Base-by-base conservation (phyloP, 2,329 filamentous ascomycete genomes). In the Penicillium sp. region DNA sequence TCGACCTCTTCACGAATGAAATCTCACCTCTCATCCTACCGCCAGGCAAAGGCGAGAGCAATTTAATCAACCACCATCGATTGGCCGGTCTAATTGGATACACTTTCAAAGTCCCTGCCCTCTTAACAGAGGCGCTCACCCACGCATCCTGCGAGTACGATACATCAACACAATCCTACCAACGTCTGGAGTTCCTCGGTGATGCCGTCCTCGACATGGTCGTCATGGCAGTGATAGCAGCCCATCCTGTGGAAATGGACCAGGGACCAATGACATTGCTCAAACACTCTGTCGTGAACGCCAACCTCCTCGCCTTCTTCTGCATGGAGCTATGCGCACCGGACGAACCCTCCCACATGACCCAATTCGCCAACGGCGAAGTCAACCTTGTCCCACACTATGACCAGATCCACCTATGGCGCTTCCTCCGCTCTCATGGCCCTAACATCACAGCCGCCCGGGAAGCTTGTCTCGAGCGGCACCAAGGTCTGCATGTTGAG, bases 101-200 rank as follows among this genome's bases (percentile, higher is more conserved):
- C 70, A 77, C 69, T 0, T 97, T 97, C 72, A 74, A 62, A 1
- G 87, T 90, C 64, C 85, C 87, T 61, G 69, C 80, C 0, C 77
- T 96, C 0, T 80, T 97, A 0, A 68, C 89, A 0, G 90, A 97
- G 75, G 89, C 92, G 2, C 79, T 93, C 49, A 96, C 92, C 0
- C 92, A 97, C 68, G 78, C 85, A 0, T 92, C 90, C 0, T 81
- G 79, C 50, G 78, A 78, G 31, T 73, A 76, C 16, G 77, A 81
- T 5, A 78, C 78, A 2, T 79, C 75, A 23, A 81, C 85, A 13
- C 72, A 75, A 36, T 83, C 81, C 0, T 86, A 87, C 65, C 89
- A 97, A 63, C 84, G 92, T 0, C 82, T 97, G 1, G 93, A 97
- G 68, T 96, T 94, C 66, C 77, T 97, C 0, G 93, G 93, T 1